Base-by-base conservation (phyloP, 805 yeast species). In the Nakazawaea ambrosiae region DNA sequence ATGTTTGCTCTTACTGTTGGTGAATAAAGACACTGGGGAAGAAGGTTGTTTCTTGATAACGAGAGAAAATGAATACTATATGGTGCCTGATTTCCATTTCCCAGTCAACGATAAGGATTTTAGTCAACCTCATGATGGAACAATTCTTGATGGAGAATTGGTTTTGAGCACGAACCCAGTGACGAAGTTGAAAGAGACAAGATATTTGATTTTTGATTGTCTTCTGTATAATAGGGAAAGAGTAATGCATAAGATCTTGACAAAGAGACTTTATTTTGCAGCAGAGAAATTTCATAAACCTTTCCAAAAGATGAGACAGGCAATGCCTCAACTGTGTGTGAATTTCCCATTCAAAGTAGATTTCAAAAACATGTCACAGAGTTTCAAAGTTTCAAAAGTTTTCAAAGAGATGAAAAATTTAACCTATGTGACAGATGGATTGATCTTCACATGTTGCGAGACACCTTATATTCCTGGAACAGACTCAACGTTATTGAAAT, bases 111-210 rank as follows among this genome's bases (percentile, higher is more conserved):
- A 50, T 45, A 61, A 65, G 8, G 68, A 73, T 32, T 69, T 73
- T 15, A 64, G 63, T 37, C 64, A 76, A 1, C 79, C 78, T 45
- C 97, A 89, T 49, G 82, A 81, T 46, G 96, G 96, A 3, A 83
- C 96, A 0, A 63, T 92, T 6, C 70, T 92, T 6, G 99, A 92
- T 59, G 99, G 99, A 3, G 99, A 92, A 60, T 68, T 92, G 36
- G 96, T 92, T 3, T 59, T 78, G 46, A 88, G 85, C 45, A 68
- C 62, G 9, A 72, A 72, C 43, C 75, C 76, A 6, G 50, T 55
- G 9, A 73, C 73, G 1, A 70, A 69, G 18, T 67, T 74, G 5
- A 77, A 74, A 48, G 89, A 84, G 50, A 59, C 83, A 42, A 70
- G 94, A 50, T 92, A 78, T 55, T 66, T 92, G 39, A 86, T 89